Evolutionary conservation across 208 protist genomes (phyloP).

Genomic region (Endotrypanum monterogeii): DNA sequence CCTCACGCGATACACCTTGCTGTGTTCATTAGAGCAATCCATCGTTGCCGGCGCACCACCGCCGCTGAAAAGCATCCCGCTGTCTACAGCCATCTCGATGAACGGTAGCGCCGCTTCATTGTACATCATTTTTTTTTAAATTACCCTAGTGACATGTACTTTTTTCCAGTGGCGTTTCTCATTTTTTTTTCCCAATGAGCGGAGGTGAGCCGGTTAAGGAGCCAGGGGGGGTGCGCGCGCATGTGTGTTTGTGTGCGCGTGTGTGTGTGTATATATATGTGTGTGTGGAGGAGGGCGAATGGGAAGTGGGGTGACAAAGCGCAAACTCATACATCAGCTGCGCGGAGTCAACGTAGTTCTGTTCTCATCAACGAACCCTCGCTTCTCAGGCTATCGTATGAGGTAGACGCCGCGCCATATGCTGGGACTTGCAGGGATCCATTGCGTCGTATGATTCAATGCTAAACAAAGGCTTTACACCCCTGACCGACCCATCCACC

Average conservation of each 20-base stretch:
- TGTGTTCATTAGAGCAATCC: constrained; percentile 20
- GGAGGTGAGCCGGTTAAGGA: neutral
- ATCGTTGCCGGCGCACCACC: constrained; percentile 20
- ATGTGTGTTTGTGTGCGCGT: too few species aligned
- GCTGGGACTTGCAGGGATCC: too few species aligned
- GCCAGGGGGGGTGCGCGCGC: neutral
- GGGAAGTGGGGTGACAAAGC: too few species aligned
- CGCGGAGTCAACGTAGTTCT: too few species aligned
- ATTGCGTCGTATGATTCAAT: too few species aligned
- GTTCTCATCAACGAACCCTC: too few species aligned
- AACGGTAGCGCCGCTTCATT: constrained; percentile 31
- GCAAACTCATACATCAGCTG: too few species aligned
- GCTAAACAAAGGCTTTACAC: too few species aligned
- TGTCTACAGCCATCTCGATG: constrained; percentile 27
- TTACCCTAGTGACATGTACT: neutral
- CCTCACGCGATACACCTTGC: constrained; percentile 57
- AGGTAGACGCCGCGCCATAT: too few species aligned
- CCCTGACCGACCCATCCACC: neutral
- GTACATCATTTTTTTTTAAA: constrained; percentile 25
- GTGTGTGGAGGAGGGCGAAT: too few species aligned
- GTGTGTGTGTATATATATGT: too few species aligned
- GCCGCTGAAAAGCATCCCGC: constrained; percentile 29
- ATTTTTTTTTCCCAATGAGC: neutral
- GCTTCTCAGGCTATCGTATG: too few species aligned
- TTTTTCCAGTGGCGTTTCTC: neutral